Evolutionary conservation across 2,329 filamentous ascomycete species (phyloP), one percentile per base, ranked within the genome.

Genomic region (Penicillium sp.): DNA sequence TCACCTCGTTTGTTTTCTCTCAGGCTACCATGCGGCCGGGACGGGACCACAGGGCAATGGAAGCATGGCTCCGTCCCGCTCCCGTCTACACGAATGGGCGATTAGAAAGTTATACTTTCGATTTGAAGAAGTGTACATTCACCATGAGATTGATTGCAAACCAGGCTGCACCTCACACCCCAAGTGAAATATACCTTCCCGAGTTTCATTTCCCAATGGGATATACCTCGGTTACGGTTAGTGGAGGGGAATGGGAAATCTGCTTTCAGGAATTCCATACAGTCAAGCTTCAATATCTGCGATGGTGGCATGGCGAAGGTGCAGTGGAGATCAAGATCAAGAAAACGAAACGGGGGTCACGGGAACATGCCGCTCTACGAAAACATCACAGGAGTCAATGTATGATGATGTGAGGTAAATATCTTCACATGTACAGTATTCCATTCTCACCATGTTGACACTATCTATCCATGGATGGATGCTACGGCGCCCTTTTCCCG

Each of bases 231-330:
- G 86, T 99, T 4, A 83, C 88, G 51, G 89, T 92, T 20, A 90
- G 85, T 50, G 89, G 89, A 0, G 95, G 95, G 5, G 94, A 93
- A 70, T 99, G 92, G 92, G 86, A 88, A 64, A 90, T 97, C 58
- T 86, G 85, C 62, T 82, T 79, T 5, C 87, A 92, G 58, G 88
- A 92, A 53, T 82, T 85, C 7, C 84, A 89, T 60, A 85, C 84
- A 0, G 85, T 85, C 5, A 78, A 85, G 63, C 79, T 91, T 58
- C 93, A 97, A 76, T 83, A 84, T 61, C 76, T 99, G 61, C 85
- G 85, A 65, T 99, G 94, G 95, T 97, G 93, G 92, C 92, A 99
- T 75, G 85, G 85, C 0, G 87, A 88, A 53, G 94, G 93, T 2
- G 85, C 92, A 63, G 93, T 97, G 75, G 86, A 78, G 43, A 80